A percentile compares a stretch with the other conserved stretches of the same genome.
phyloP scores from a whole-genome alignment of 139 green algal genomes.

The Ettlia oleoabundans region DNA sequence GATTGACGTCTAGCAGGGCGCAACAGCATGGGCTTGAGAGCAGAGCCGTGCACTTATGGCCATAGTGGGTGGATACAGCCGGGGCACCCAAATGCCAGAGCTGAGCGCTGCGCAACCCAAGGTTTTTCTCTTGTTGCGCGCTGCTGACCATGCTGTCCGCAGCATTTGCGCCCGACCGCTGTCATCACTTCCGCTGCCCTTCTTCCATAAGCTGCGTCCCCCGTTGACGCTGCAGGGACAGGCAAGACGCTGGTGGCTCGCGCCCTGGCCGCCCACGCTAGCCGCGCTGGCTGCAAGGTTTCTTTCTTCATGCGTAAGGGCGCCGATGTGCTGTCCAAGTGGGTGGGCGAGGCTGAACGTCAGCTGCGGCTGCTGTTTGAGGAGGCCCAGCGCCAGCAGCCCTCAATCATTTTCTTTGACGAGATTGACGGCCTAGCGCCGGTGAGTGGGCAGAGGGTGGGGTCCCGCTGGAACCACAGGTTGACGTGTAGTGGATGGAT shows the following conservation, averaged over 20 bases:
- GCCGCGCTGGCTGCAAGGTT: constrained; percentile 20
- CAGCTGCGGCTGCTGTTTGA: constrained; percentile 94
- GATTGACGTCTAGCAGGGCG: no score
- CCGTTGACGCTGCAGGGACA: constrained; percentile 60
- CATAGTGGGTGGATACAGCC: no score
- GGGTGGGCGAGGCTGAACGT: constrained; percentile 95
- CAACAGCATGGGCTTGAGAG: no score
- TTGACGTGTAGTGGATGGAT: background rate
- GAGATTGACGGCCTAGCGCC: constrained; percentile 88
- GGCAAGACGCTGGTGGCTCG: constrained; percentile 95
- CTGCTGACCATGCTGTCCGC: no score
- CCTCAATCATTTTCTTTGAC: constrained; percentile 91
- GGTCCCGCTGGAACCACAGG: background rate
- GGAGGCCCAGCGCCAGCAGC: constrained; percentile 78
- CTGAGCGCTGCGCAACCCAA: no score
- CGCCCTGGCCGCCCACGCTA: constrained; percentile 86
- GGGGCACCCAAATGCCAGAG: no score
- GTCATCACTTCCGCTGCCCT: no score
- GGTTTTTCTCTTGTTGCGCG: no score
- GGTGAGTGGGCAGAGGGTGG: constrained; percentile 40
- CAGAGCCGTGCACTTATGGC: no score
- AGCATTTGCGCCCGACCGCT: no score
- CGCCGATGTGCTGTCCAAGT: constrained; percentile 94
- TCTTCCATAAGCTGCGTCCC: no score
- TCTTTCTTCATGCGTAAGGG: constrained; percentile 98